Percentiles rank a stretch among this genome's conserved stretches.
Conservation (phyloP, 805 yeast genomes). For the Candida gorgasii region DNA sequence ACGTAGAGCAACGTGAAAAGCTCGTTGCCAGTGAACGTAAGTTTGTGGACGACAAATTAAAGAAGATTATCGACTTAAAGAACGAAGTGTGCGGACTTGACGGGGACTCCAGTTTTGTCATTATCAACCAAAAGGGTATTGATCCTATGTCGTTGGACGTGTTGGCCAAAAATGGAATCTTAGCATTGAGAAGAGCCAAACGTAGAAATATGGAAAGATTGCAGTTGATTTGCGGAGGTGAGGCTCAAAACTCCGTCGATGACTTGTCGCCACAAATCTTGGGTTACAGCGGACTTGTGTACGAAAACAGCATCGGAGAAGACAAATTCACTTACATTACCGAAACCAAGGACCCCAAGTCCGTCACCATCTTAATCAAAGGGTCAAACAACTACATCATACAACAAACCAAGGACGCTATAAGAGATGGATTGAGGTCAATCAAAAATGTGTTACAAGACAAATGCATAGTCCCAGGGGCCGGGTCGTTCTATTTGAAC, state of each 20-base stretch:
- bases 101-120: slow-evolving; percentile 77
- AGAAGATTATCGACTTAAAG: slow-evolving; percentile 88
- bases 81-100: slow-evolving; percentile 85
- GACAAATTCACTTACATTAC: slow-evolving; percentile 97
- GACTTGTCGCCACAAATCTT: slow-evolving; percentile 77
- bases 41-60: slow-evolving; percentile 91
- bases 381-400: slow-evolving; percentile 90
- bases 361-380: slow-evolving; percentile 88
- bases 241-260: slow-evolving; percentile 96
- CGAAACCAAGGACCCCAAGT: slow-evolving; percentile 83
- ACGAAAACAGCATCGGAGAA: slow-evolving; percentile 93
- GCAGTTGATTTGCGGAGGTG: slow-evolving; percentile 95
- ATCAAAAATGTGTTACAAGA: slow-evolving; percentile 91
- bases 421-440: slow-evolving; percentile 94
- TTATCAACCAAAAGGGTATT: slow-evolving; percentile 96
- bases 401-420: slow-evolving; percentile 94
- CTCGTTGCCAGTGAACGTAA: slow-evolving; percentile 89
- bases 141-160: slow-evolving; percentile 97
- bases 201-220: slow-evolving; percentile 99
- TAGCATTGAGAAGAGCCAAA: slow-evolving; percentile 96
- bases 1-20: slow-evolving; percentile 95
- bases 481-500: slow-evolving; percentile 91
- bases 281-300: slow-evolving; percentile 88
- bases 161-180: slow-evolving; percentile 86
- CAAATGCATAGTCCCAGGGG: slow-evolving; percentile 88